Conservation (phyloP, 192 early-diverging fungal genomes). For the Backusella mclennaniae region DNA sequence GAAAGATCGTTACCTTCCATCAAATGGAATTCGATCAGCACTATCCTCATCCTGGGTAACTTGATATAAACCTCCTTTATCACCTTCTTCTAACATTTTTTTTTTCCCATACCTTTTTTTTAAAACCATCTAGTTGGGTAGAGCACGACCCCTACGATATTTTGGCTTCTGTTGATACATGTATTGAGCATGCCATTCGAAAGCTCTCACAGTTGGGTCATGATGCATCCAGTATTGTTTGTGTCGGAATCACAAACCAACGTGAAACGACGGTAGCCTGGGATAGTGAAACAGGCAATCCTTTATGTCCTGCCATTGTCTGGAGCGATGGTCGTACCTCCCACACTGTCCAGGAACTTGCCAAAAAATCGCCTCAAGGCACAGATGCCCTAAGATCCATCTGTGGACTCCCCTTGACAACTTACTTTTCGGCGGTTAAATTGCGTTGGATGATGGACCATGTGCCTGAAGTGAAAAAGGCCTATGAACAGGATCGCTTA, state of each 20-base stretch:
- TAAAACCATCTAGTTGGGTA: slow-evolving; percentile 60
- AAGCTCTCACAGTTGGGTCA: slow-evolving; percentile 66
- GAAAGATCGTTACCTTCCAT: slow-evolving; percentile 68
- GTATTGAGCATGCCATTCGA: slow-evolving; percentile 63
- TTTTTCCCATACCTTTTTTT: not conserved
- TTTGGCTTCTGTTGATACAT: slow-evolving; percentile 61
- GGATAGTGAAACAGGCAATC: slow-evolving; percentile 78
- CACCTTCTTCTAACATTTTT: not conserved
- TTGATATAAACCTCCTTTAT: too few relatives aligned
- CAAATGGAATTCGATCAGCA: slow-evolving; percentile 84
- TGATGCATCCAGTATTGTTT: slow-evolving; percentile 51
- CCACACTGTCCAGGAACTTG: slow-evolving; percentile 64
- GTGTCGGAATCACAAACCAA: slow-evolving; percentile 93
- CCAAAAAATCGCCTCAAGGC: slow-evolving; percentile 40
- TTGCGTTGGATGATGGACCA: slow-evolving; percentile 92
- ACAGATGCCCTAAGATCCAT: slow-evolving; percentile 42
- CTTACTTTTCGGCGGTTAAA: slow-evolving; percentile 93
- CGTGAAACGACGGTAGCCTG: slow-evolving; percentile 92
- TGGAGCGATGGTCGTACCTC: slow-evolving; percentile 89
- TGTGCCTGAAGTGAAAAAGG: slow-evolving; percentile 64
- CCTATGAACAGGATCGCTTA: slow-evolving; percentile 69
- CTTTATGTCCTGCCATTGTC: slow-evolving; percentile 84
- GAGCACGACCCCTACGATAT: slow-evolving; percentile 87
- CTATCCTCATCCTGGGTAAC: slow-evolving; percentile 73
- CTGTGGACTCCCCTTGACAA: slow-evolving; percentile 87